Base-by-base conservation (phyloP, 371 early-diverging fungal species). In the Capillidium rhysosporum region DNA sequence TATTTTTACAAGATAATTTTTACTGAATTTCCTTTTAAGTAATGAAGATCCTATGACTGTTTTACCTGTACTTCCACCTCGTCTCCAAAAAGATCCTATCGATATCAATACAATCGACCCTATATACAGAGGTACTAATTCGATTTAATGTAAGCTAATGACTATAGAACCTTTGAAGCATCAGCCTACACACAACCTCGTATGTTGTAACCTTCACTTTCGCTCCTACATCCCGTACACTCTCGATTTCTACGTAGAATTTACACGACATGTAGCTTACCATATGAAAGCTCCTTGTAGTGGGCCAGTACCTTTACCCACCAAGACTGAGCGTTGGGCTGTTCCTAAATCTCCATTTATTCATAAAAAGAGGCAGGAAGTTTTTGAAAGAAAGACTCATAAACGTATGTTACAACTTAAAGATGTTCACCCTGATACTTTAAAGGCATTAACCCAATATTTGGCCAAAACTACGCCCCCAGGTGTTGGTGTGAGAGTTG, bases 311-410 rank as follows among this genome's bases (percentile, higher is more conserved):
- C 75, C 80, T 38, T 64, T 91, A 39, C 89, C 84, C 0, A 82
- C 80, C n/a, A 72, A 79, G 54, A 76, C 77, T 10, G 74, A 83
- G 46, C 79, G 77, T 57, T 96, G 92, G 92, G 82, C 86, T 14
- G 87, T 92, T 45, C 79, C 84, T 48, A 80, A 80, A 57, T 89
- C 90, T 16, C 94, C 93, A n/a, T 93, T 93, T 66, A 80, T 91
- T 16, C 84, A 92, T 69, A 93, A 89, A 65, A 90, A 92, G 67
- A 75, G 86, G n/a, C 90, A 92, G 70, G 92, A 93, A 66, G 80
- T 86, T 31, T 93, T 96, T 72, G 93, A 93, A 65, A 74, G 89
- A 55, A 81, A 84, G 68, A 87, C 87, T 54, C 82, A 87, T 63
- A 79, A 83, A 65, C 77, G 94, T 30, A 61, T 83, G 28, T 61